Evolutionary conservation across 805 yeast species (phyloP).

Genomic region (Candida bentonensis): DNA sequence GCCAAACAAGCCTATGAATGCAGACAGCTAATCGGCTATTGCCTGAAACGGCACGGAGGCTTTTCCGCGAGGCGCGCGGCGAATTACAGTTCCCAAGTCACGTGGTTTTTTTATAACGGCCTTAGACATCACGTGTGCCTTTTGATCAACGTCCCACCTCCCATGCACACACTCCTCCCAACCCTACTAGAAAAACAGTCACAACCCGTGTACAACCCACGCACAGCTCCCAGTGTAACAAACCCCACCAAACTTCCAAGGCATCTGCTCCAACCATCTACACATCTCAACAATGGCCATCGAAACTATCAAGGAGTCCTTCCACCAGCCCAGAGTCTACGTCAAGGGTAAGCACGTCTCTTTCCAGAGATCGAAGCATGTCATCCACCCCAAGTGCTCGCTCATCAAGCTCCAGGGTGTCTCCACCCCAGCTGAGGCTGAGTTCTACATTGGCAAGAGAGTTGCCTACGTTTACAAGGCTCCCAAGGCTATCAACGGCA

Average conservation of each 20-base stretch:
- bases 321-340: constrained; percentile 50
- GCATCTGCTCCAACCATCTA: not conserved
- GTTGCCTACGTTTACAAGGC: constrained; percentile 99
- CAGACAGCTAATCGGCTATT: too few species aligned
- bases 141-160: too few species aligned
- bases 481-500: constrained; percentile 93
- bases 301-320: too few species aligned
- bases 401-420: constrained; percentile 97
- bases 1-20: too few species aligned
- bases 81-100: too few species aligned
- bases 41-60: too few species aligned
- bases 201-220: too few species aligned
- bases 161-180: not conserved
- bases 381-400: constrained; percentile 96
- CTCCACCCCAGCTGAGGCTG: constrained; percentile 79
- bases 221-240: not conserved
- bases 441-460: constrained; percentile 99
- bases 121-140: too few species aligned
- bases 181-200: constrained; percentile 1
- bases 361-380: constrained; percentile 98
- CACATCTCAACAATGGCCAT: constrained; percentile 12
- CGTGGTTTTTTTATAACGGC: too few species aligned
- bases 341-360: constrained; percentile 99
- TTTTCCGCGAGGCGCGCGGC: too few species aligned
- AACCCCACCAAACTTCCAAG: not conserved